Conservation (phyloP, 2,329 filamentous ascomycete species). For the Chalaropsis ovoidea region DNA sequence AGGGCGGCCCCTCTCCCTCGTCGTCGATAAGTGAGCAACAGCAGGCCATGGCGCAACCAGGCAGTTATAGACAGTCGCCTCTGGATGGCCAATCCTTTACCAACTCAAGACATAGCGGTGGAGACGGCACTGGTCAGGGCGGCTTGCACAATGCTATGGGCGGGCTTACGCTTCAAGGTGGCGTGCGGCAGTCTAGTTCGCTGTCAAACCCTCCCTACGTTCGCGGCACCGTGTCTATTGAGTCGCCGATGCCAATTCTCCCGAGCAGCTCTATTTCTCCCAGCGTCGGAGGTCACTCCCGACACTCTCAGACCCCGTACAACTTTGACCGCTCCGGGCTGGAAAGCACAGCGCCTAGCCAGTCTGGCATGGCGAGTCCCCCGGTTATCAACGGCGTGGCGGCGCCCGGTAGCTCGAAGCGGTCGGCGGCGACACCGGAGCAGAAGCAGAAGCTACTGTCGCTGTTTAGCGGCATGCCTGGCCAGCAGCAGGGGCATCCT, state of each 20-base stretch:
- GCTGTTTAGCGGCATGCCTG: conserved; percentile 49
- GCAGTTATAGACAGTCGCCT: conserved; percentile 24
- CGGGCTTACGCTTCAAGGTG: conserved; percentile 24
- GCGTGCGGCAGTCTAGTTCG: conserved; percentile 20
- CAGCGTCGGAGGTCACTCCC: conserved; percentile 24
- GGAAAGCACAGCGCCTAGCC: conserved; percentile 24
- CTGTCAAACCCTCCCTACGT: conserved; percentile 22
- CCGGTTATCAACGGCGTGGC: conserved; percentile 30
- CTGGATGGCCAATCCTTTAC: conserved; percentile 21
- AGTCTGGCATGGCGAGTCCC: conserved; percentile 28
- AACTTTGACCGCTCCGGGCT: conserved; percentile 23
- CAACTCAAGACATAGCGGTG: conserved; percentile 14
- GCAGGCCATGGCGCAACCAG: conserved; percentile 11
- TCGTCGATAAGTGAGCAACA: conserved; percentile 16
- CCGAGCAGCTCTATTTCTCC: conserved; percentile 22
- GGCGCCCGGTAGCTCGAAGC: conserved; percentile 30
- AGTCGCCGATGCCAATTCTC: conserved; percentile 19
- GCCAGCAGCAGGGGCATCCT: conserved; percentile 6
- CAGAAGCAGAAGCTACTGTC: conserved; percentile 46
- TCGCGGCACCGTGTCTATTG: conserved; percentile 22
- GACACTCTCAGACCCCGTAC: conserved; percentile 25
- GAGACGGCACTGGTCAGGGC: conserved; percentile 8
- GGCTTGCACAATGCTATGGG: conserved; percentile 21
- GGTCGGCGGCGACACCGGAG: conserved; percentile 33
- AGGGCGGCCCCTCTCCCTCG: conserved; percentile 30